phyloP scores from a whole-genome alignment of 1,284 basidiomycete genomes.

The Rhizoctonia solani region DNA sequence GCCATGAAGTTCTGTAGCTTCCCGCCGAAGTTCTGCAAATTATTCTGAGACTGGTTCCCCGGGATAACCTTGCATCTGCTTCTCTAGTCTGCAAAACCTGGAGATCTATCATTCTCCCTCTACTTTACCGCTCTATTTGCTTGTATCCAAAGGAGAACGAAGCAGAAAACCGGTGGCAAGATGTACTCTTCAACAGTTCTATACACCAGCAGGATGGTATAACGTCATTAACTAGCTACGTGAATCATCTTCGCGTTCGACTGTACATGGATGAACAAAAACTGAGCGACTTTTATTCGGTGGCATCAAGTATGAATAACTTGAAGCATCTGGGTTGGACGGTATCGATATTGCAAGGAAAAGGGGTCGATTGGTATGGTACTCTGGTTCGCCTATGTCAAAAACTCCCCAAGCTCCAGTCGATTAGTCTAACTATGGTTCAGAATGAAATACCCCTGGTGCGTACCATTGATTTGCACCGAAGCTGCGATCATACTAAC shows the following conservation, averaged over 20 bases:
- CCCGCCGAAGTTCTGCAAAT: background rate
- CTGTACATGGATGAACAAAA: no score
- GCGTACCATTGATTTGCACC: no score
- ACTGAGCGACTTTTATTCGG: background rate
- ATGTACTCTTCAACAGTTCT: no score
- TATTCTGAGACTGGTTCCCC: background rate
- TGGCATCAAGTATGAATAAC: background rate
- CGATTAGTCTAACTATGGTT: no score
- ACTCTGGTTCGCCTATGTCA: background rate
- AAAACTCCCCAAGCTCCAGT: background rate
- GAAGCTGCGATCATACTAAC: no score
- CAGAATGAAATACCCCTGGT: no score
- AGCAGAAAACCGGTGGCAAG: no score
- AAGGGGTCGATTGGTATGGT: background rate
- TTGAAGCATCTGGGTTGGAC: background rate
- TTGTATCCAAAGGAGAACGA: background rate
- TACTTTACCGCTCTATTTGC: background rate
- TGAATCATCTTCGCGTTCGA: no score
- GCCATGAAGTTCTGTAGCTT: background rate
- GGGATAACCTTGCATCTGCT: background rate
- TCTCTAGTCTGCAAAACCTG: background rate
- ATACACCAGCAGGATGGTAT: no score
- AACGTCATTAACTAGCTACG: no score
- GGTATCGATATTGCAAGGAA: background rate
- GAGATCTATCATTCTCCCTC: background rate